phyloP scores from a whole-genome alignment of 2,329 filamentous ascomycete species.

The Cercospora sp. region DNA sequence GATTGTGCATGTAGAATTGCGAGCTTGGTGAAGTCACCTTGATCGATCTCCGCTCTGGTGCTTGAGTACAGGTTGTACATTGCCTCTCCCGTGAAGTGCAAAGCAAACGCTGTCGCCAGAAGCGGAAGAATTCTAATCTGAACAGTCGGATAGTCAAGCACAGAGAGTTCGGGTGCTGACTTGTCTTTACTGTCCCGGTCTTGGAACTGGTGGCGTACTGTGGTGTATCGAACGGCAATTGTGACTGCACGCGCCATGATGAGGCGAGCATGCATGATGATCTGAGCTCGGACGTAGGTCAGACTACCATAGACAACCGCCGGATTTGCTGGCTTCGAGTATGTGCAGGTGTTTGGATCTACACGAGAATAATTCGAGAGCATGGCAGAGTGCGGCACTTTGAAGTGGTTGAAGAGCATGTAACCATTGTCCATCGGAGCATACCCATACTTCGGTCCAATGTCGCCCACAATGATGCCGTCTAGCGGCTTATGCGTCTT shows the following conservation, averaged over 20 bases:
- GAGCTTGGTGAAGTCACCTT: constrained; percentile 52
- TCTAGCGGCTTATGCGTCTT: constrained; percentile 50
- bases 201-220: constrained; percentile 52
- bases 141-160: constrained; percentile 57
- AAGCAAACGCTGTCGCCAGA: constrained; percentile 54
- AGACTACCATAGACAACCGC: constrained; percentile 54
- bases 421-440: constrained; percentile 55
- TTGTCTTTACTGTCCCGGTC: constrained; percentile 48
- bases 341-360: constrained; percentile 48
- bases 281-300: constrained; percentile 50
- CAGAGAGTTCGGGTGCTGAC: constrained; percentile 46
- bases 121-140: constrained; percentile 56
- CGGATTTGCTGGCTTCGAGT: constrained; percentile 50
- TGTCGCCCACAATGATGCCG: constrained; percentile 55
- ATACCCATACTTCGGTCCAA: constrained; percentile 58
- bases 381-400: constrained; percentile 52
- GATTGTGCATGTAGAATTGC: constrained; percentile 57
- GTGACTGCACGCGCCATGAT: constrained; percentile 56
- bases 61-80: constrained; percentile 53
- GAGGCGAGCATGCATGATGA: constrained; percentile 54
- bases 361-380: constrained; percentile 52
- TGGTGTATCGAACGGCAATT: constrained; percentile 53
- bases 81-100: constrained; percentile 50
- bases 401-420: constrained; percentile 53
- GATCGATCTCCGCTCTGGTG: constrained; percentile 50